Conservation (phyloP, 768 basidiomycete genomes). For the Calvatia gigantea region DNA sequence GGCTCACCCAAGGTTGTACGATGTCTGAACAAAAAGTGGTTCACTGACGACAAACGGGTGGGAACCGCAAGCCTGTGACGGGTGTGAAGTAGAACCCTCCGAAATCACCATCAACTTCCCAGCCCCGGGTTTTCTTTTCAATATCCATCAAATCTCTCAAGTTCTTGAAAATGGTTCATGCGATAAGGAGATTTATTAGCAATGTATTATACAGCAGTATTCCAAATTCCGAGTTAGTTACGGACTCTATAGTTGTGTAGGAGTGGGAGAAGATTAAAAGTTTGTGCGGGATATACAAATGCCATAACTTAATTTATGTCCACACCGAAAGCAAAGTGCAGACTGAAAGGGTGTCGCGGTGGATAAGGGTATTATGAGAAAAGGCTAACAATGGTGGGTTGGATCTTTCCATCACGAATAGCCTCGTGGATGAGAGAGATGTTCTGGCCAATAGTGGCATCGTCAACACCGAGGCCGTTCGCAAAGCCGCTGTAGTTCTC, state of each 20-base stretch:
- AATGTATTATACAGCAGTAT: background rate
- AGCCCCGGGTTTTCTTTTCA: too few species aligned
- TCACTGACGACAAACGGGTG: too few species aligned
- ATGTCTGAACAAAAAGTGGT: too few species aligned
- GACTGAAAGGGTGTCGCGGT: background rate
- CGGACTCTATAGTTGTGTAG: background rate
- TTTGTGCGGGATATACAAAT: background rate
- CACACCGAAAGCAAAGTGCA: background rate
- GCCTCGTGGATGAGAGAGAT: slow-evolving; percentile 76
- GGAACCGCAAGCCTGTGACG: too few species aligned
- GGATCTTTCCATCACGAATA: slow-evolving; percentile 52
- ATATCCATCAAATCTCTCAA: too few species aligned
- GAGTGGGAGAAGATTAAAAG: background rate
- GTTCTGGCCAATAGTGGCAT: slow-evolving; percentile 66
- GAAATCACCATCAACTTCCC: too few species aligned
- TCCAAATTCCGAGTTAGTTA: background rate
- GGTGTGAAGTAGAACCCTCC: too few species aligned
- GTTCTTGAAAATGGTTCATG: too few species aligned
- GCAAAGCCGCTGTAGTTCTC: slow-evolving; percentile 64
- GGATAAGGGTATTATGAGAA: slow-evolving; percentile 26
- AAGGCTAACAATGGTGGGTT: slow-evolving; percentile 38
- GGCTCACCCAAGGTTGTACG: too few species aligned
- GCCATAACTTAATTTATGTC: background rate
- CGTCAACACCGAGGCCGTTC: slow-evolving; percentile 63
- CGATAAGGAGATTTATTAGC: too few species aligned